Evolutionary conservation across 306 rosid species (phyloP).

Genomic region (Fragaria ananassa): DNA sequence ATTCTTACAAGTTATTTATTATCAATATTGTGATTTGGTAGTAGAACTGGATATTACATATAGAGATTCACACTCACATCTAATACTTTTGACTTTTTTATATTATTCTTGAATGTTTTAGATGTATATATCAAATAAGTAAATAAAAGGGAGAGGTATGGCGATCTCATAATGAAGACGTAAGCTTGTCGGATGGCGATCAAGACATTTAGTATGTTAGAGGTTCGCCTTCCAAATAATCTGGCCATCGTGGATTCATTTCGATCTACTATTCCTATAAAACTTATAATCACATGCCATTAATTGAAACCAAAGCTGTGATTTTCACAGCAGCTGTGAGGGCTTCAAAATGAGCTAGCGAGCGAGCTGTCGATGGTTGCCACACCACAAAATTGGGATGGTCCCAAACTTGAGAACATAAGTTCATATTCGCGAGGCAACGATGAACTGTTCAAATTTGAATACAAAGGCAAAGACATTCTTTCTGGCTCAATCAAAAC

Average conservation of each 20-base stretch:
- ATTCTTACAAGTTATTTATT: too few species aligned
- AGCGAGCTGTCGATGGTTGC: background rate
- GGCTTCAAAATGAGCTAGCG: background rate
- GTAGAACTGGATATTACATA: too few species aligned
- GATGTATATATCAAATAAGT: too few species aligned
- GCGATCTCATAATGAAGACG: too few species aligned
- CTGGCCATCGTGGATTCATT: background rate
- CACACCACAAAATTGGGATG: background rate
- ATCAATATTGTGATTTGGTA: too few species aligned
- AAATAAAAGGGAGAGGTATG: too few species aligned
- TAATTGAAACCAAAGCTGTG: background rate
- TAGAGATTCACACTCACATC: too few species aligned
- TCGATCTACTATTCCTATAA: background rate
- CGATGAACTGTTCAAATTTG: background rate
- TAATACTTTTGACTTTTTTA: too few species aligned
- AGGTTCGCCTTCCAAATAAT: background rate
- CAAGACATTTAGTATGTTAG: background rate
- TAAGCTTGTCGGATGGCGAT: too few species aligned
- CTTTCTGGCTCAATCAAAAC: background rate
- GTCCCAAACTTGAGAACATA: background rate
- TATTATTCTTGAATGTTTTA: too few species aligned
- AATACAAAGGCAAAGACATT: background rate
- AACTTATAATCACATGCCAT: background rate
- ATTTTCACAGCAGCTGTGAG: background rate
- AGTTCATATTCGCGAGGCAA: background rate